These are phyloP conservation scores for Wickerhamomyces chaumierensis DNA, from an alignment of 805 yeast species.

Conservation along the genomic window DNA sequence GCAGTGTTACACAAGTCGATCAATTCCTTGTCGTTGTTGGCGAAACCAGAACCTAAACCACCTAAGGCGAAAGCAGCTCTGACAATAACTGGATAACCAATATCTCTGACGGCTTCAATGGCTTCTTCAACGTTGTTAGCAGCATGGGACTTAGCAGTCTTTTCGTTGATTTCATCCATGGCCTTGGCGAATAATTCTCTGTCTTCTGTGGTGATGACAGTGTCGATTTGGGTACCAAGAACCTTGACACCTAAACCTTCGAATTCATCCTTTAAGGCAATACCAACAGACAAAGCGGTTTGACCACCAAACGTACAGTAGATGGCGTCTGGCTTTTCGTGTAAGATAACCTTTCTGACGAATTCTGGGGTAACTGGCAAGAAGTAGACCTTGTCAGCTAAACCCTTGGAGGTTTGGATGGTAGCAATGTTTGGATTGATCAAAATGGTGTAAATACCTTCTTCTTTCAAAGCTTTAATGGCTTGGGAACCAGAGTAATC, in stretches of 20 bases:
- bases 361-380: conserved; percentile 96
- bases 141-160: conserved; percentile 89
- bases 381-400: conserved; percentile 96
- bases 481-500: conserved; percentile 99
- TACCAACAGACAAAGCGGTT: conserved; percentile 95
- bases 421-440: conserved; percentile 98
- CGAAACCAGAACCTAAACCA: conserved; percentile 97
- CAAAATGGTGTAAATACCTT: conserved; percentile 90
- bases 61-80: conserved; percentile 97
- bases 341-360: conserved; percentile 87
- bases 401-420: conserved; percentile 93
- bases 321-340: conserved; percentile 95
- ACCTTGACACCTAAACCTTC: conserved; percentile 87
- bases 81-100: conserved; percentile 91
- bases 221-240: conserved; percentile 91
- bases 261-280: conserved; percentile 89
- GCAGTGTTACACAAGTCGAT: conserved; percentile 80
- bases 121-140: conserved; percentile 78
- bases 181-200: conserved; percentile 92
- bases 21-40: conserved; percentile 76
- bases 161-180: conserved; percentile 90
- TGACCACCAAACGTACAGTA: conserved; percentile 98
- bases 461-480: conserved; percentile 95
- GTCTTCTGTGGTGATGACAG: conserved; percentile 95
- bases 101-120: conserved; percentile 66